phyloP scores from a whole-genome alignment of 2,329 filamentous ascomycete genomes.

The Anisogramma anomala region DNA sequence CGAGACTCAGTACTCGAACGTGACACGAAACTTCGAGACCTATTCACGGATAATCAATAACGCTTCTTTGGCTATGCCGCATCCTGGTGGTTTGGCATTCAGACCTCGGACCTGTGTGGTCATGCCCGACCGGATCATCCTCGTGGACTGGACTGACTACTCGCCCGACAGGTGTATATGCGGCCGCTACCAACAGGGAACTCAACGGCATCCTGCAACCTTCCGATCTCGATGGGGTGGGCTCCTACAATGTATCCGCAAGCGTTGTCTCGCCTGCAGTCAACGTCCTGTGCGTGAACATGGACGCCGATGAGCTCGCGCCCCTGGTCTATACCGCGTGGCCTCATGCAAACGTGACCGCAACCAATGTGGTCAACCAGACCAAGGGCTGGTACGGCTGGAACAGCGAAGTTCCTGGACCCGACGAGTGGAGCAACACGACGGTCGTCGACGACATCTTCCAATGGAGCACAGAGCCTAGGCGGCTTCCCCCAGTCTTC shows the following conservation, averaged over 20 bases:
- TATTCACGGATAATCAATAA: conserved; percentile 57
- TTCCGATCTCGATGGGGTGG: conserved; percentile 49
- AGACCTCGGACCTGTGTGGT: not conserved
- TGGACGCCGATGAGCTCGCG: conserved; percentile 44
- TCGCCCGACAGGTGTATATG: conserved; percentile 51
- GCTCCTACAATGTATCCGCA: conserved; percentile 56
- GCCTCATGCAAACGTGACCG: conserved; percentile 34
- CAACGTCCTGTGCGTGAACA: conserved; percentile 62
- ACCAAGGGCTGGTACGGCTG: conserved; percentile 26
- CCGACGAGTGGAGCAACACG: conserved; percentile 35
- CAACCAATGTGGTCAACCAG: conserved; percentile 18
- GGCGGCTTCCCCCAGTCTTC: conserved; percentile 42
- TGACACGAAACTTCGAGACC: conserved; percentile 35
- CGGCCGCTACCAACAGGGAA: conserved; percentile 45
- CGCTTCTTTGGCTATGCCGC: conserved; percentile 66
- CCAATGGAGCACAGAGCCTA: conserved; percentile 45
- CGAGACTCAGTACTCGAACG: conserved; percentile 39
- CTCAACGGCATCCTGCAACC: conserved; percentile 62
- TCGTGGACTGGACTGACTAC: too few relatives aligned
- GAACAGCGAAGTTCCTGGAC: conserved; percentile 27
- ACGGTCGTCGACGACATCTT: conserved; percentile 62
- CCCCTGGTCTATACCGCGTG: conserved; percentile 56
- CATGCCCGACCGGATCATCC: not conserved
- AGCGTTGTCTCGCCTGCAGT: conserved; percentile 59
- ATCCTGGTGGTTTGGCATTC: conserved; percentile 34